These are phyloP conservation scores for Blastobotrys arbuscula DNA, from an alignment of 1,139 yeast species.

Conservation along the genomic window DNA sequence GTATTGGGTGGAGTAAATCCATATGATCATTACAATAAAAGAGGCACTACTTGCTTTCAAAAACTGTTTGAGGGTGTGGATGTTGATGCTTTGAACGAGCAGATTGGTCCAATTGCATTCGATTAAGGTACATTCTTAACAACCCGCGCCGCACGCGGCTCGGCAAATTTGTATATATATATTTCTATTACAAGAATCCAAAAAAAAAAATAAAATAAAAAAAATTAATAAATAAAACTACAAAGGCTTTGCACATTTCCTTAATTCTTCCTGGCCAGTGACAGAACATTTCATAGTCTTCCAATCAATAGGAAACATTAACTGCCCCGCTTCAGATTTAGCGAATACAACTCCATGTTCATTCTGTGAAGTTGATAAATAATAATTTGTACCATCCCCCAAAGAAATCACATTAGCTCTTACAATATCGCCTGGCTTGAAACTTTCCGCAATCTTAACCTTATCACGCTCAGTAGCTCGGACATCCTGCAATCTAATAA, in stretches of 20 bases:
- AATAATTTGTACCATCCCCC: constrained; percentile 92
- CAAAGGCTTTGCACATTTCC: constrained; percentile 88
- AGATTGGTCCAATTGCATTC: constrained; percentile 3
- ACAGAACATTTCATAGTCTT: constrained; percentile 79
- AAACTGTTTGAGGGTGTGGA: constrained; percentile 50
- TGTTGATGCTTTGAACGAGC: constrained; percentile 38
- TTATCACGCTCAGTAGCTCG: constrained; percentile 88
- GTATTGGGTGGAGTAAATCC: constrained; percentile 41
- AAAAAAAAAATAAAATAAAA: not conserved
- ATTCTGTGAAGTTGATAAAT: constrained; percentile 81
- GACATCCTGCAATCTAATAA: constrained; percentile 82
- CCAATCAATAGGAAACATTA: constrained; percentile 94
- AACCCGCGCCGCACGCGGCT: not conserved
- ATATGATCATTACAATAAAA: constrained; percentile 49
- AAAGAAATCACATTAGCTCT: constrained; percentile 69
- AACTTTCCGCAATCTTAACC: constrained; percentile 71
- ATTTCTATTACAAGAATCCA: no score
- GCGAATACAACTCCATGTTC: constrained; percentile 95
- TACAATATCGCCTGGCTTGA: constrained; percentile 88
- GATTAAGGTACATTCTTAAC: not conserved
- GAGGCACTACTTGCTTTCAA: constrained; percentile 44
- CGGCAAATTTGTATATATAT: not conserved
- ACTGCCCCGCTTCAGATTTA: constrained; percentile 56
- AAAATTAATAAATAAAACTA: not conserved
- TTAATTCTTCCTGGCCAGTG: constrained; percentile 67